Evolutionary conservation across 2,329 filamentous ascomycete genomes (phyloP).

Genomic region (Trichothecium sympodiale): DNA sequence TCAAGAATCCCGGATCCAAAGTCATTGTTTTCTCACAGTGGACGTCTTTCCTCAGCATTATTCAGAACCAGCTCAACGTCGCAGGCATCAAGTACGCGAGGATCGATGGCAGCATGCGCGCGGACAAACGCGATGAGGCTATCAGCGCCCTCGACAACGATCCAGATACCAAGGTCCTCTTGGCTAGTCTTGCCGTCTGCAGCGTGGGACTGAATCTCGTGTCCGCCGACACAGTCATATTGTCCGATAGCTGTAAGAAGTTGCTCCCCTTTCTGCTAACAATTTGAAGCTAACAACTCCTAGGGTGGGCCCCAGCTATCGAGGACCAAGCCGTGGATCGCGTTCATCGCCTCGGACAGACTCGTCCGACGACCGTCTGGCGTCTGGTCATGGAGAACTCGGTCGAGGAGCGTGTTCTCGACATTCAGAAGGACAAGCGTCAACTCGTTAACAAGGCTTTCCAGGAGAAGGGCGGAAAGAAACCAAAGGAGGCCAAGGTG

Average conservation of each 20-base stretch:
- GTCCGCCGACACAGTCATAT: constrained; percentile 73
- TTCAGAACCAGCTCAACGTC: constrained; percentile 55
- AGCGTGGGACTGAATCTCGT: constrained; percentile 80
- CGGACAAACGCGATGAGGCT: constrained; percentile 58
- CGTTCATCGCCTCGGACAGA: constrained; percentile 79
- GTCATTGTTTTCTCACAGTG: constrained; percentile 68
- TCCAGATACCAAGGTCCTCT: constrained; percentile 58
- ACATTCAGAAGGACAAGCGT: constrained; percentile 70
- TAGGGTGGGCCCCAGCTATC: constrained; percentile 82
- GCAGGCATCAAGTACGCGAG: constrained; percentile 54
- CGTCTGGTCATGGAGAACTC: constrained; percentile 69
- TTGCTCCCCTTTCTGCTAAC: not conserved
- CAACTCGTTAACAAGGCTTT: constrained; percentile 70
- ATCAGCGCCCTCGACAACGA: constrained; percentile 58
- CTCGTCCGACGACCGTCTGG: constrained; percentile 66
- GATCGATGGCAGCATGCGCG: constrained; percentile 72
- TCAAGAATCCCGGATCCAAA: constrained; percentile 53
- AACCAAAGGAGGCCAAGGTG: constrained; percentile 43
- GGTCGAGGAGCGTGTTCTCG: constrained; percentile 71
- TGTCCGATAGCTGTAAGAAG: constrained; percentile 60
- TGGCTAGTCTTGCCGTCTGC: constrained; percentile 73
- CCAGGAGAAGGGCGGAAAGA: constrained; percentile 46
- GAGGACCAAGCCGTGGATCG: constrained; percentile 87
- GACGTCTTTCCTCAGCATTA: constrained; percentile 62
- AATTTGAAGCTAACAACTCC: not conserved